Conservation (phyloP, 805 yeast genomes). For the Suhomyces pyralidae region DNA sequence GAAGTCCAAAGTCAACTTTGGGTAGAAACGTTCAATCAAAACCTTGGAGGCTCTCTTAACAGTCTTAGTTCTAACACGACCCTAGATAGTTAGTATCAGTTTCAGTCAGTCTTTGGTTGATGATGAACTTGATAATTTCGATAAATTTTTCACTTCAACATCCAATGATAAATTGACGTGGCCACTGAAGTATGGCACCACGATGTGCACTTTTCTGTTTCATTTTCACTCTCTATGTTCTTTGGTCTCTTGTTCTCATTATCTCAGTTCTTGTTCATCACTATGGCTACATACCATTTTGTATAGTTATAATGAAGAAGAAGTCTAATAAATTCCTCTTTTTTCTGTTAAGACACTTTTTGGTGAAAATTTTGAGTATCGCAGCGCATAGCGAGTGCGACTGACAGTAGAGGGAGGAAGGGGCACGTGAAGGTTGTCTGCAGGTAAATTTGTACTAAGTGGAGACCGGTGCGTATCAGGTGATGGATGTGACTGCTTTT, state of each 20-base stretch:
- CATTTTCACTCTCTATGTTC: too few species aligned
- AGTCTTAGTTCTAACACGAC: conserved; percentile 99
- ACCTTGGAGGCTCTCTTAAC: conserved; percentile 99
- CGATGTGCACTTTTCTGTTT: too few species aligned
- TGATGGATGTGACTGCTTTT: conserved; percentile 6
- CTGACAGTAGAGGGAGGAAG: background rate
- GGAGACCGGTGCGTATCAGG: too few species aligned
- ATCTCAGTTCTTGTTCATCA: background rate
- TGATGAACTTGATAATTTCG: background rate
- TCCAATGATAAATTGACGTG: too few species aligned
- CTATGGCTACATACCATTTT: conserved; percentile 31
- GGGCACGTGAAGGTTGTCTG: background rate
- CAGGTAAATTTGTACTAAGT: too few species aligned
- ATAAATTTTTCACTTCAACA: background rate
- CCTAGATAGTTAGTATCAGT: conserved; percentile 50
- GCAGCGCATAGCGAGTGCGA: conserved; percentile 4
- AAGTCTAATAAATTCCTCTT: conserved; percentile 2
- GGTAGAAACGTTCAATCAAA: conserved; percentile 98
- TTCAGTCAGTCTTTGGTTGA: too few species aligned
- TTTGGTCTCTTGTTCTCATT: background rate
- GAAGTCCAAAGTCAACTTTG: conserved; percentile 98
- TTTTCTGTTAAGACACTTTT: conserved; percentile 1
- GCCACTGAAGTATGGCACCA: too few species aligned
- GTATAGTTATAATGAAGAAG: conserved; percentile 21
- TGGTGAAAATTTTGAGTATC: conserved; percentile 6